Base-by-base conservation (phyloP, 176 grass and related monocot species). In the Rhipidocladum racemiflorum region DNA sequence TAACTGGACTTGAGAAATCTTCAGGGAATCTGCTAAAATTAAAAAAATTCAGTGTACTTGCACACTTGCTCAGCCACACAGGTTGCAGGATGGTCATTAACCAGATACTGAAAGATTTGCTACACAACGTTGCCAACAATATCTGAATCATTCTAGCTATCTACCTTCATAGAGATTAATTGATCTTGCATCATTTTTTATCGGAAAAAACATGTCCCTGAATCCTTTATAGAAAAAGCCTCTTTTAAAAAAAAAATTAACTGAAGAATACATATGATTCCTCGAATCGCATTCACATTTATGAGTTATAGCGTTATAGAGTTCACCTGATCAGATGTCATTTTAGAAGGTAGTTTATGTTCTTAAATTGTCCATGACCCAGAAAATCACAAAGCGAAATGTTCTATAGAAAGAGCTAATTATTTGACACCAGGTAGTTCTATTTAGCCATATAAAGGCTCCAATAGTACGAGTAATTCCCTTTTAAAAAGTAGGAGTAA, bases 11-110 rank as follows among this genome's bases (percentile, higher is more conserved):
- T 79, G 88, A 93, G 81, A 76, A 62, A 91, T 89, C 76, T 71
- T 89, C 27, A 38, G 66, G 28, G 73, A 44, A 87, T 87, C 91
- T 97, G 88, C 49, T 25, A 35, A 74, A 72, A 87, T n/a, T 12
- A 53, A 17, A 54, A 65, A 61, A 45, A 18, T 5, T 89, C 48
- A 89, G 34, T 42, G 4, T 59, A 27, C 1, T 4, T 65, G 38
- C 53, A 62, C 32, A 23, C 17, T 21, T 76, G 40, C 51, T 39
- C 20, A 38, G 17, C 28, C 49, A 55, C 46, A 36, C n/a, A 56
- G 49, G 21, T 35, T 60, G 65, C 23, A 54, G 49, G 24, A 30
- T 23, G 36, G 53, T 12, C 24, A 25, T 75, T 30, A 67, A 65
- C 1, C 45, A 74, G 27, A 64, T 65, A 61, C 3, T 34, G 6